Evolutionary conservation across 2,329 filamentous ascomycete species (phyloP).

Genomic region (Arthrobotrys iridis): DNA sequence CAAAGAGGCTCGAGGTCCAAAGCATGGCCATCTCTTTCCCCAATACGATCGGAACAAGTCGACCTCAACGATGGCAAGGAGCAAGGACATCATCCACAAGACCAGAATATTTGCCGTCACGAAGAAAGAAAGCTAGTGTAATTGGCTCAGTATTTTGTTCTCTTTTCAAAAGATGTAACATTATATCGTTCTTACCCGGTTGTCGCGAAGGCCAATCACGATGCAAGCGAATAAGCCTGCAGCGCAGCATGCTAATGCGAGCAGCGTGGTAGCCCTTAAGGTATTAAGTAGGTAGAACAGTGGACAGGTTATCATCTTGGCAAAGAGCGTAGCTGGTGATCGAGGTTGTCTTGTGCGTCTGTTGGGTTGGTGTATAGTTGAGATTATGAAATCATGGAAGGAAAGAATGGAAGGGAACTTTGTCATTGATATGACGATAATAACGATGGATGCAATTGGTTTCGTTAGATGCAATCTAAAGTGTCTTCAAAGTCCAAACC

Average conservation of each 20-base stretch:
- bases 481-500: no score
- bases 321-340: not conserved
- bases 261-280: constrained; percentile 1
- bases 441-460: no score
- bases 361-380: not conserved
- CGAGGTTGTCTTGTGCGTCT: not conserved
- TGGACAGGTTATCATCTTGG: constrained; percentile 17
- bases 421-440: no score
- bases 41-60: constrained; percentile 25
- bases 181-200: constrained; percentile 4
- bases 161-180: not conserved
- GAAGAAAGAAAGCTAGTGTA: constrained; percentile 28
- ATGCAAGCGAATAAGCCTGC: constrained; percentile 23
- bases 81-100: constrained; percentile 16
- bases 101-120: constrained; percentile 34
- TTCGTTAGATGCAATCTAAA: no score
- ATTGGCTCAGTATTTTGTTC: not conserved
- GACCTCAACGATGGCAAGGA: constrained; percentile 12
- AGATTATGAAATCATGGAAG: no score
- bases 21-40: constrained; percentile 38
- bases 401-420: no score
- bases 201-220: constrained; percentile 21
- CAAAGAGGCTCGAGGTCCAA: constrained; percentile 31
- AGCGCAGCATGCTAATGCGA: constrained; percentile 21
- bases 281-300: constrained; percentile 30